phyloP scores from a whole-genome alignment of 306 rosid genomes.

The Castanea sativa region DNA sequence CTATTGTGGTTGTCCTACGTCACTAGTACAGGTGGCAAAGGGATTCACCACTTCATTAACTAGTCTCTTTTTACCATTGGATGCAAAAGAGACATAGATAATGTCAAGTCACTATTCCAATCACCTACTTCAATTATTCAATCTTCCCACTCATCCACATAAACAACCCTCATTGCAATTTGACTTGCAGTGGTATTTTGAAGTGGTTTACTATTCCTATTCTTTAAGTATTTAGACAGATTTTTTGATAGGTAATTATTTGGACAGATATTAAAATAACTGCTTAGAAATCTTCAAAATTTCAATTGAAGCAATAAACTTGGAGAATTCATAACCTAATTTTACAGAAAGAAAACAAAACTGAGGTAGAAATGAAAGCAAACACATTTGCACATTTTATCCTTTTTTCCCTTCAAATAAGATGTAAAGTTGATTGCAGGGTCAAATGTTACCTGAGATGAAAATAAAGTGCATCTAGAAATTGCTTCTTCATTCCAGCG shows the following conservation, averaged over 20 bases:
- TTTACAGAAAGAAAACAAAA: not conserved
- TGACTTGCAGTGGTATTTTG: not conserved
- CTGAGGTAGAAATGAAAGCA: not conserved
- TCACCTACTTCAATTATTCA: not conserved
- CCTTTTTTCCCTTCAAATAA: not conserved
- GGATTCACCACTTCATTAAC: not conserved
- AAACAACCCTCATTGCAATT: not conserved
- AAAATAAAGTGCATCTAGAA: conserved; percentile 85
- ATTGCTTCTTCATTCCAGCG: conserved; percentile 99
- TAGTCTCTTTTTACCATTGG: not conserved
- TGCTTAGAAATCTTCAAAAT: not conserved
- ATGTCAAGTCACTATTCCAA: not conserved
- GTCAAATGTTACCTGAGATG: conserved; percentile 71
- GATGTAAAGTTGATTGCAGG: conserved; percentile 5
- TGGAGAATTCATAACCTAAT: not conserved
- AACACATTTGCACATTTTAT: not conserved
- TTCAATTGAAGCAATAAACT: not conserved
- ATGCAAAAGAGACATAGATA: not conserved
- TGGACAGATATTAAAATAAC: not conserved
- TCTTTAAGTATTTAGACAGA: not conserved
- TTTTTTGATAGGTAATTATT: no score
- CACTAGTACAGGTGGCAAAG: not conserved
- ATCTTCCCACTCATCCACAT: not conserved
- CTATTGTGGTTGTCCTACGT: no score
- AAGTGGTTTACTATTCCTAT: not conserved